Base-by-base conservation (phyloP, 345 rosid genomes). In the Isatis tinctoria region DNA sequence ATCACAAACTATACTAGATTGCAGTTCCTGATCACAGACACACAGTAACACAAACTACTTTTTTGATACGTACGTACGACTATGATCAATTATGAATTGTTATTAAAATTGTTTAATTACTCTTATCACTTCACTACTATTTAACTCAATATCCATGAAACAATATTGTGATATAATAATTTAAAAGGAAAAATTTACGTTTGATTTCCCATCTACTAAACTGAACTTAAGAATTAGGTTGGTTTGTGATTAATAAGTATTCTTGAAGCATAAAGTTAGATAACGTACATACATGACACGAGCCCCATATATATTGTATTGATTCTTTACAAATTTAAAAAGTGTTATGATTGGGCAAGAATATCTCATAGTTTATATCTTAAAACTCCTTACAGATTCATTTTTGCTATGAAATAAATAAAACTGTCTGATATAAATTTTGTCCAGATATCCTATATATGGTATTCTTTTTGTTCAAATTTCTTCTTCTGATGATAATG, bases 341-440 rank as follows among this genome's bases (percentile, higher is more conserved):
- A 74, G 35, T 45, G 66, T 35, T n/a, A 57, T 57, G 59, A 45
- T 74, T 74, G 72, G 72, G 26, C 51, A 26, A 61, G 66, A 56
- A 35, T 65, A 56, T 64, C 24, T 26, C 11, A 14, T 33, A 35
- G 59, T 36, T 33, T 44, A 44, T 56, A 57, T 56, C 28, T 43
- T 36, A 44, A 33, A 44, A 33, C 58, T 27, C 65, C 39, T 17
- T 45, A 14, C 32, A 6, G 8, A 33, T 54, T 66, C 51, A 65
- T 35, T 35, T 10, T 56, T 9, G 3, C 57, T 32, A 64, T 53
- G 6, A 45, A 58, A 18, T 47, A 41, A 63, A 43, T 16, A 43
- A 65, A 61, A 65, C 32, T 73, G 30, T 56, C 39, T n/a, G 24
- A 47, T 35, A 67, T 13, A 26, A n/a, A 24, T 7, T 24, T 18